Conservation (phyloP, 2,329 filamentous ascomycete species). For the Talaromyces sp. region DNA sequence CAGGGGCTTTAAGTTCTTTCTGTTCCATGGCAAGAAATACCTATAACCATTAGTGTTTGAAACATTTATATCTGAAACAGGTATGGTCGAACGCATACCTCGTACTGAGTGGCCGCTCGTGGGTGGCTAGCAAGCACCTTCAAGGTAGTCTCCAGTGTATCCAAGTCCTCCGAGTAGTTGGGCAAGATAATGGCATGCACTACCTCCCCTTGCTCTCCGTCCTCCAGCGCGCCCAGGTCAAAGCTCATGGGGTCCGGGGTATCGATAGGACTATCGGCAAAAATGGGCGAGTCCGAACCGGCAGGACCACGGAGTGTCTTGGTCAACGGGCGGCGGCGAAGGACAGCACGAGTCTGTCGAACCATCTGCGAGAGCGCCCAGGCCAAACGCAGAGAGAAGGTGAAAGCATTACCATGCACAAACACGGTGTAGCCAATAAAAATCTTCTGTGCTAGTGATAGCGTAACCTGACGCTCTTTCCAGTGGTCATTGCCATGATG, state of each 20-base stretch:
- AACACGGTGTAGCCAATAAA: conserved; percentile 63
- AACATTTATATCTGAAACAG: neutral
- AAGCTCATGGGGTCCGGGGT: conserved; percentile 8
- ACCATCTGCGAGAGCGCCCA: conserved; percentile 42
- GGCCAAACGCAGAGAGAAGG: conserved; percentile 49
- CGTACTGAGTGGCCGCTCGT: conserved; percentile 59
- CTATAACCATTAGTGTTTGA: conserved; percentile 34
- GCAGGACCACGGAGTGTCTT: neutral
- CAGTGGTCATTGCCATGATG: neutral
- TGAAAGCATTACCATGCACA: conserved; percentile 59
- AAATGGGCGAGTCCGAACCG: neutral
- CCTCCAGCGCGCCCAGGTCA: conserved; percentile 46
- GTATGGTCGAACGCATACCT: conserved; percentile 52
- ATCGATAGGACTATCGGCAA: conserved; percentile 12
- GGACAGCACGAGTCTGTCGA: conserved; percentile 17
- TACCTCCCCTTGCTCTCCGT: conserved; percentile 46
- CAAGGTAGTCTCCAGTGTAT: conserved; percentile 63
- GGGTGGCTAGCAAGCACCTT: conserved; percentile 64
- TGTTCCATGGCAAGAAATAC: conserved; percentile 70
- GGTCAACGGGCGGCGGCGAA: conserved; percentile 14
- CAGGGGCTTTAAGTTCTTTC: conserved; percentile 56
- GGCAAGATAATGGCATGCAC: conserved; percentile 66
- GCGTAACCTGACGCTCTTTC: neutral
- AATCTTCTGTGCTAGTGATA: conserved; percentile 26
- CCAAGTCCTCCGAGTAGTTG: conserved; percentile 69